Evolutionary conservation across 805 yeast species (phyloP).

Genomic region (Ogataea parapolymorpha): DNA sequence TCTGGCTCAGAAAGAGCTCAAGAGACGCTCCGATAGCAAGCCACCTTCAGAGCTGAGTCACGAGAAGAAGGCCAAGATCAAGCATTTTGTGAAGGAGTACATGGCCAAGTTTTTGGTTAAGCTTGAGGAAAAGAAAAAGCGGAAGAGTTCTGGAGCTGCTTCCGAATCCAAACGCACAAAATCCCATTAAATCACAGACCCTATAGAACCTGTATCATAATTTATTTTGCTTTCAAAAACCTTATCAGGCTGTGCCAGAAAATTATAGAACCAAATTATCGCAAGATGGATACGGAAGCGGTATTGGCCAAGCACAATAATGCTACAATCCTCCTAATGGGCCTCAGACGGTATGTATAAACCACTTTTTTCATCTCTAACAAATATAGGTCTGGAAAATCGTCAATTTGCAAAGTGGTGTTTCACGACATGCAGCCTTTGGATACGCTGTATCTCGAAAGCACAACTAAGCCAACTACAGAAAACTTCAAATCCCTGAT

Average conservation of each 20-base stretch:
- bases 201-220: constrained; percentile 7
- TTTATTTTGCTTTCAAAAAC: not conserved
- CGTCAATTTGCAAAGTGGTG: constrained; percentile 92
- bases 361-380: constrained; percentile 2
- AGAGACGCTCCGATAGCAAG: constrained; percentile 36
- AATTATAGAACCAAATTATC: constrained; percentile 4
- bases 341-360: constrained; percentile 57
- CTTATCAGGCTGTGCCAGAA: constrained; percentile 6
- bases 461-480: constrained; percentile 83
- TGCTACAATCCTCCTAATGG: constrained; percentile 87
- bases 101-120: constrained; percentile 64
- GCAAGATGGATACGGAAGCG: constrained; percentile 20
- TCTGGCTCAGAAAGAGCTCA: constrained; percentile 66
- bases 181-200: not conserved
- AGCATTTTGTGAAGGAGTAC: constrained; percentile 56
- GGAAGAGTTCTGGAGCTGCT: not conserved
- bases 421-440: constrained; percentile 96
- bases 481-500: constrained; percentile 82
- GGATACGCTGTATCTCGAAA: constrained; percentile 85
- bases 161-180: not conserved
- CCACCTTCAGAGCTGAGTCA: constrained; percentile 57
- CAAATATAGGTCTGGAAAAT: constrained; percentile 73
- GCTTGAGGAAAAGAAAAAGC: constrained; percentile 33
- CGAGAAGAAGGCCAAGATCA: constrained; percentile 68
- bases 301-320: constrained; percentile 48